These are phyloP conservation scores for Claviceps monticola DNA, from an alignment of 2,329 filamentous ascomycete genomes.

Conservation along the genomic window DNA sequence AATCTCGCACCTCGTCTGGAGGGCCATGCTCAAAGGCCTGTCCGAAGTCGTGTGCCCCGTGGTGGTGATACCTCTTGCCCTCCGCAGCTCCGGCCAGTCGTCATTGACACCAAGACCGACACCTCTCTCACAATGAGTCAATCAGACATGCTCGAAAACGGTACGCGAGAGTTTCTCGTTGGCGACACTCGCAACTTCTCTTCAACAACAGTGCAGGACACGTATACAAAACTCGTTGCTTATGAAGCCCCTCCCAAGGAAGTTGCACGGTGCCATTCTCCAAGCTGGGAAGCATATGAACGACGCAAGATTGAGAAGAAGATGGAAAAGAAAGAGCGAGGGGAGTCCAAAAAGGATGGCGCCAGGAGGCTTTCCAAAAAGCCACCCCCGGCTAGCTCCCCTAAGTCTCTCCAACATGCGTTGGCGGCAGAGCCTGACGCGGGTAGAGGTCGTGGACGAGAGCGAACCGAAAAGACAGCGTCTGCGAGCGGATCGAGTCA, in stretches of 20 bases:
- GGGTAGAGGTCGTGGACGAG: conserved; percentile 3
- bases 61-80: conserved; percentile 4
- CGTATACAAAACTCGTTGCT: conserved; percentile 17
- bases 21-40: conserved; percentile 1
- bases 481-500: conserved; percentile 8
- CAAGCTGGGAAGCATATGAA: conserved; percentile 45
- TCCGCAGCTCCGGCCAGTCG: conserved; percentile 6
- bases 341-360: conserved; percentile 12
- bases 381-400: conserved; percentile 14
- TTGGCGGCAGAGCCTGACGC: conserved; percentile 6
- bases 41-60: background rate
- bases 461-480: conserved; percentile 6
- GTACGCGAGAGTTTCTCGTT: conserved; percentile 3
- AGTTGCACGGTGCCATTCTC: conserved; percentile 37
- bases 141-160: conserved; percentile 4
- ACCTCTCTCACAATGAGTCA: conserved; percentile 2
- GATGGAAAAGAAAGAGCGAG: conserved; percentile 19
- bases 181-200: conserved; percentile 1
- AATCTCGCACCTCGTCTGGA: conserved; percentile 7
- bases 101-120: conserved; percentile 8
- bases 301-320: conserved; percentile 41
- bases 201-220: conserved; percentile 10
- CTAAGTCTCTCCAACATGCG: conserved; percentile 6
- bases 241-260: conserved; percentile 19
- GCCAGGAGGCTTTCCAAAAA: conserved; percentile 19